Conservation (phyloP, 164 flowering plant species). For the Magnolia officinalis region DNA sequence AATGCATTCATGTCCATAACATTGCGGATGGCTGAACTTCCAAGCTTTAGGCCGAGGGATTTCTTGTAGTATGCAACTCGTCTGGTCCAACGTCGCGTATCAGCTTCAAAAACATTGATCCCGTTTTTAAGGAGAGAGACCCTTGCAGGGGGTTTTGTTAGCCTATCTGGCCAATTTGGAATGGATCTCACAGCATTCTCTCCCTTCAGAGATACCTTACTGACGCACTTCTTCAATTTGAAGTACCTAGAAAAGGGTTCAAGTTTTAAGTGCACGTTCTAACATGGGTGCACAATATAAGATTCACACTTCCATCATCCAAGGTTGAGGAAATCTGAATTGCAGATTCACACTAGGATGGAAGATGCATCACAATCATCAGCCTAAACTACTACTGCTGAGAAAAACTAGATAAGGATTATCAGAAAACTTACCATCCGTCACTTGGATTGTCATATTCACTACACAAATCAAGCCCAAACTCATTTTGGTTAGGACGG, state of each 20-base stretch:
- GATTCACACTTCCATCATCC: neutral
- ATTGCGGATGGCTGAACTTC: constrained; percentile 76
- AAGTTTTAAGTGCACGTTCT: neutral
- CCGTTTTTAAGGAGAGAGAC: constrained; percentile 67
- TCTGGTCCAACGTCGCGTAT: constrained; percentile 80
- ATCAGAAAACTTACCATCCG: constrained; percentile 61
- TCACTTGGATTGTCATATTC: constrained; percentile 73
- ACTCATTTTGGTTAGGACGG: constrained; percentile 77
- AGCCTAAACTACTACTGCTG: neutral
- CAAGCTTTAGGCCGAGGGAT: constrained; percentile 74
- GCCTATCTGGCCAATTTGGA: constrained; percentile 89
- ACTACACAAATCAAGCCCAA: constrained; percentile 70
- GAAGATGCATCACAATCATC: neutral
- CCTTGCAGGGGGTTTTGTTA: constrained; percentile 67
- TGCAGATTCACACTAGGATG: neutral
- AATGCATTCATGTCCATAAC: constrained; percentile 99
- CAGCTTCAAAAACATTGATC: constrained; percentile 81
- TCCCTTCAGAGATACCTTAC: constrained; percentile 56
- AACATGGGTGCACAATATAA: neutral
- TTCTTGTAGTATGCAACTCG: constrained; percentile 80
- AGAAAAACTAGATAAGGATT: neutral
- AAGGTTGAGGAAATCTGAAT: neutral
- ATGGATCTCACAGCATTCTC: constrained; percentile 65
- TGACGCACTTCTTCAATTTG: constrained; percentile 77
- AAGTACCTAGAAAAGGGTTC: constrained; percentile 54